Percentiles rank a stretch among this genome's conserved stretches.
phyloP scores from a whole-genome alignment of 78 protist genomes.

The Dictyostelium capitatum region DNA sequence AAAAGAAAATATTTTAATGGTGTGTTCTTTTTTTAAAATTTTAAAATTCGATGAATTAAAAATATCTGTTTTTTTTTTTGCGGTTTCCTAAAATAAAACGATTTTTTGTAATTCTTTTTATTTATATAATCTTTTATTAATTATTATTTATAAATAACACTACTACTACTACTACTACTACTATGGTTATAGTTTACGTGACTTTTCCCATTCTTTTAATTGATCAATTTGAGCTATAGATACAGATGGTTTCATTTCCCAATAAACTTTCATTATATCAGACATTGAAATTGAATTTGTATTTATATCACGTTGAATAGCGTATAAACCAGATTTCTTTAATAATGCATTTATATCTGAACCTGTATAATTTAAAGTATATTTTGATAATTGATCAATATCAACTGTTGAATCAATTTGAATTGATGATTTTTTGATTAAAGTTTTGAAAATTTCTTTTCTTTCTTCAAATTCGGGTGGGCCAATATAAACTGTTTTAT shows the following conservation, averaged over 20 bases:
- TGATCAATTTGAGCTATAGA: not conserved
- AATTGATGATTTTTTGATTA: conserved; percentile 93
- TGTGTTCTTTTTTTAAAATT: no score
- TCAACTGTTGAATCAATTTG: conserved; percentile 96
- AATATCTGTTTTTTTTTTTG: no score
- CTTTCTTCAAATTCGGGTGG: conserved; percentile 98
- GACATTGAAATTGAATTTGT: not conserved
- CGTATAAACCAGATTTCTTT: conserved; percentile 99
- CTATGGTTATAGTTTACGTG: not conserved
- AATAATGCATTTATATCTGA: conserved; percentile 99
- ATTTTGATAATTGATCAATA: conserved; percentile 91
- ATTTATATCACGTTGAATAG: conserved; percentile 46
- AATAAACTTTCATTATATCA: conserved; percentile 25
- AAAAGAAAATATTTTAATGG: no score
- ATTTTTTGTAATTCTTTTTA: no score
- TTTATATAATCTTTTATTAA: no score
- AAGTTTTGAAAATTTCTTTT: conserved; percentile 91
- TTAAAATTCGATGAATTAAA: no score
- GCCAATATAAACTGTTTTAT: conserved; percentile 99
- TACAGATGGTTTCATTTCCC: conserved; percentile 40
- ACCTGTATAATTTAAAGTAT: conserved; percentile 98
- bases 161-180: no score
- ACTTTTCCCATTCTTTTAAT: conserved; percentile 17
- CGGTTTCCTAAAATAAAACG: no score
- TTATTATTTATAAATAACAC: no score